Evolutionary conservation across 768 basidiomycete genomes (phyloP), one percentile per base, ranked within the genome.

Genomic region (Dendrothele bispora): DNA sequence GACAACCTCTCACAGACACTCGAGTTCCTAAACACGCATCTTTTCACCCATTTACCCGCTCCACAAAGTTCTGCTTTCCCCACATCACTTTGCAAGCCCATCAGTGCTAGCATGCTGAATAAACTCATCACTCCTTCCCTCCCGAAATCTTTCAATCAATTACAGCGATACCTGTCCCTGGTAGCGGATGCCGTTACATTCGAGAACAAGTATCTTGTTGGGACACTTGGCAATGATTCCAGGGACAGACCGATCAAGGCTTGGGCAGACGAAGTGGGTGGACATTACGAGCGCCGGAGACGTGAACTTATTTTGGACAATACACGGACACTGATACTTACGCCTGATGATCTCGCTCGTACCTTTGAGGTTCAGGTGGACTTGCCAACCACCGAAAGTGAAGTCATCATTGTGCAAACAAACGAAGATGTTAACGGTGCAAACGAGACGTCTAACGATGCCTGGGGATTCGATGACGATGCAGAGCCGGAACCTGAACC

Each of bases 221-320:
- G 62, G 12, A 55, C 84, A 49, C 67, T 88, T 14, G 75, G 75
- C 12, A 76, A 73, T 45, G 75, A 73, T 18, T 46, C 54, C 11
- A 65, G 67, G 5, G 81, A 84, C 37, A 69, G 69, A 21, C 68
- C 82, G 6, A 78, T 95, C 46, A 77, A 79, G 57, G 57, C 65
- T 5, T 95, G 93, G 89, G 78, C 77, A 3, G 76, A 84, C 40
- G 77, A 80, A 4, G 74, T 90, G 10, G 77, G 80, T 15, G 66
- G 73, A 3, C 88, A 91, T 63, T 95, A 93, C 62, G 92, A 93
- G 61, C 80, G 82, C 50, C 81, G 85, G 55, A 67, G 91, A 56
- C 75, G 92, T 12, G 67, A 78, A 27, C 70, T 73, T 43, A 79
- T 93, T 37, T 72, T 92, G 5, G 83, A 88, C 34, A 64, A 65